These are phyloP conservation scores for Pythium oligandrum DNA, from an alignment of 352 stramenopile species.

Conservation along the genomic window DNA sequence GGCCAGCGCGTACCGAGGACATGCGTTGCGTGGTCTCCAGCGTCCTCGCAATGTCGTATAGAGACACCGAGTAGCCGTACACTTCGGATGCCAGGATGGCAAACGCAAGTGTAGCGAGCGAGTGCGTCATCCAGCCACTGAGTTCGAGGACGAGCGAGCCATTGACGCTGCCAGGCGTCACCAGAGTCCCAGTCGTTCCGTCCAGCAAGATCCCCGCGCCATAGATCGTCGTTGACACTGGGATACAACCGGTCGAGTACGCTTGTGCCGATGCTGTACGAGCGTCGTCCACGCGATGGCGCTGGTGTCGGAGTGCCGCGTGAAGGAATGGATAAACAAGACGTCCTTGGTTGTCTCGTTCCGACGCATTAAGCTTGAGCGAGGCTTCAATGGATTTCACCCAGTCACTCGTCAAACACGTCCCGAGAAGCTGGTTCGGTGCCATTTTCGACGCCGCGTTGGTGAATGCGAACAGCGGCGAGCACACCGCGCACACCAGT, in stretches of 20 bases:
- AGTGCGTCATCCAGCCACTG: constrained; percentile 31
- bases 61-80: constrained; percentile 16
- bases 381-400: constrained; percentile 9
- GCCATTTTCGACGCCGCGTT: too few relatives aligned
- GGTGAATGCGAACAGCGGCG: too few relatives aligned
- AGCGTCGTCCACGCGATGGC: constrained; percentile 12
- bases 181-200: constrained; percentile 2
- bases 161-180: constrained; percentile 16
- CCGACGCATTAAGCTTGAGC: constrained; percentile 1
- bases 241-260: not conserved
- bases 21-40: constrained; percentile 5
- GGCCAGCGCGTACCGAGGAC: not conserved
- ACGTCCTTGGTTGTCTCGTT: not conserved
- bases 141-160: constrained; percentile 44
- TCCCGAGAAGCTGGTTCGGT: constrained; percentile 14
- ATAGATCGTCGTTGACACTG: not conserved
- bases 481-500: too few relatives aligned
- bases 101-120: constrained; percentile 31
- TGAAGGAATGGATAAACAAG: constrained; percentile 18
- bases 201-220: constrained; percentile 8
- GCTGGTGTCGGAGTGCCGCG: constrained; percentile 8
- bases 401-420: constrained; percentile 21
- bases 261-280: not conserved
- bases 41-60: constrained; percentile 3
- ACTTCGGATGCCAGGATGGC: constrained; percentile 32